A percentile compares a stretch with the other conserved stretches of the same genome.
Evolutionary conservation across 176 grass and related monocot genomes (phyloP).

Genomic region (Avena atlantica): DNA sequence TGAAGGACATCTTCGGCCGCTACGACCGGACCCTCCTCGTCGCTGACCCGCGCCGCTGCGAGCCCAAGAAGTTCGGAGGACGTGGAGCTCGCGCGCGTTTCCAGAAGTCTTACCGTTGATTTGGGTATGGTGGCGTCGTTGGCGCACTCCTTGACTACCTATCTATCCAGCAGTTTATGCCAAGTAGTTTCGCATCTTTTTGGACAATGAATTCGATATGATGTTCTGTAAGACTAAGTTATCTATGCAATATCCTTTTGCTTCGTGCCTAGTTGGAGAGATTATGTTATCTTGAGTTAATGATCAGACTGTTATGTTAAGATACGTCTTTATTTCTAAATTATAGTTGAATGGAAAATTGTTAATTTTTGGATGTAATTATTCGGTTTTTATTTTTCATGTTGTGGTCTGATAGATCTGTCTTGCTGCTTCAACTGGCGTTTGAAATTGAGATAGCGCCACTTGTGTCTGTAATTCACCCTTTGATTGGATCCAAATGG

Average conservation of each 20-base stretch:
- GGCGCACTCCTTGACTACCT: background rate
- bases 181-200: background rate
- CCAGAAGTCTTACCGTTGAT: constrained; percentile 87
- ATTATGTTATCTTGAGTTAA: background rate
- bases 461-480: too few relatives aligned
- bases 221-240: background rate
- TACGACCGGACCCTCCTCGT: constrained; percentile 91
- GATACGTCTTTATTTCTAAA: background rate
- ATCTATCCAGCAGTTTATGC: background rate
- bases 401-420: background rate
- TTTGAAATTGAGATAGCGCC: background rate
- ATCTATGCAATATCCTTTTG: background rate
- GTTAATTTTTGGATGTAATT: background rate
- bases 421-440: background rate
- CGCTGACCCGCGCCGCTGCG: constrained; percentile 77
- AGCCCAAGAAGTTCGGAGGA: constrained; percentile 90
- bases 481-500: too few relatives aligned
- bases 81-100: constrained; percentile 81
- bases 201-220: background rate
- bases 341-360: background rate
- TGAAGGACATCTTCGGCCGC: constrained; percentile 78
- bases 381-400: background rate
- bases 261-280: background rate
- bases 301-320: background rate
- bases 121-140: background rate